Conservation (phyloP, 345 rosid species). For the Ailanthus altissimus region DNA sequence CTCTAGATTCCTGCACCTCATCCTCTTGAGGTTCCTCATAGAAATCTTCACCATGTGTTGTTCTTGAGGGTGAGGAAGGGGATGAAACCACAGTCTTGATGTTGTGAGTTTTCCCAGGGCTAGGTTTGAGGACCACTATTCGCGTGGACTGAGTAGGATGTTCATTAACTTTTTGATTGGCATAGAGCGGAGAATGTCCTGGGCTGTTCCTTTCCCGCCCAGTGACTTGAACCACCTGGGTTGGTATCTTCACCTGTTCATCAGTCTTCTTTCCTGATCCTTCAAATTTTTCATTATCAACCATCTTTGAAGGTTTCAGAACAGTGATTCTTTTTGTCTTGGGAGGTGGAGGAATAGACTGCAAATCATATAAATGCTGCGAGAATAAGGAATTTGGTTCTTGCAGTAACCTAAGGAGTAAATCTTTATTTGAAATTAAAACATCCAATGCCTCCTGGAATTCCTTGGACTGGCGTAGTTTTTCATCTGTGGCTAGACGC, state of each 20-base stretch:
- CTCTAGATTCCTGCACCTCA: conserved; percentile 56
- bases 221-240: conserved; percentile 38
- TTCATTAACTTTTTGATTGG: conserved; percentile 49
- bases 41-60: conserved; percentile 38
- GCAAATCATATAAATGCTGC: conserved; percentile 53
- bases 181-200: conserved; percentile 42
- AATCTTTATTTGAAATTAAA: conserved; percentile 71
- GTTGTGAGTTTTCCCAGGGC: conserved; percentile 59
- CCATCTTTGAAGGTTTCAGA: conserved; percentile 78
- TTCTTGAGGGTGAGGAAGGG: conserved; percentile 53
- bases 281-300: conserved; percentile 52
- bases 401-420: conserved; percentile 70
- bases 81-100: conserved; percentile 46
- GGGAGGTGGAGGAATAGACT: conserved; percentile 54
- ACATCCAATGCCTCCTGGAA: conserved; percentile 82
- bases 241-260: conserved; percentile 45
- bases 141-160: conserved; percentile 69
- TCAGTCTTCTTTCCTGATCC: conserved; percentile 48
- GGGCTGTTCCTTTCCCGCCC: conserved; percentile 45
- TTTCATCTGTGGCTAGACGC: conserved; percentile 70
- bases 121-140: conserved; percentile 91
- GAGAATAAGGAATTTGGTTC: conserved; percentile 74
- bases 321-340: conserved; percentile 86
- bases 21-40: conserved; percentile 54
- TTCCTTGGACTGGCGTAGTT: conserved; percentile 73